phyloP scores from a whole-genome alignment of 495 filamentous ascomycete species.

The Penicillium soppii region DNA sequence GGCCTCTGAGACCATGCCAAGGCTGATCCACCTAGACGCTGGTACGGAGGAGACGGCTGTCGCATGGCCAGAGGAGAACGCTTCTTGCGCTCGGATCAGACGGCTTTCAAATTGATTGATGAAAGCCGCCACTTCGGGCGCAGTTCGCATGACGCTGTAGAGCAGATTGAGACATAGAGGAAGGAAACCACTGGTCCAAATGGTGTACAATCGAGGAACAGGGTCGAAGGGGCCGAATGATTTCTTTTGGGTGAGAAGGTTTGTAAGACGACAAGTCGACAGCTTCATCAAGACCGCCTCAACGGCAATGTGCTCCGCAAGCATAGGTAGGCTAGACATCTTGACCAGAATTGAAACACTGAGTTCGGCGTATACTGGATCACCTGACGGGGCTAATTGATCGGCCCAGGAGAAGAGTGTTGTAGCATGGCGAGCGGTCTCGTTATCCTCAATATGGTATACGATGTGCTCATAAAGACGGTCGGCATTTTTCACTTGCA shows the following conservation, averaged over 20 bases:
- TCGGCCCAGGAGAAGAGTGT: slow-evolving; percentile 95
- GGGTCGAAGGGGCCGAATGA: slow-evolving; percentile 69
- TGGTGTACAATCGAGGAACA: slow-evolving; percentile 61
- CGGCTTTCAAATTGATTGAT: slow-evolving; percentile 81
- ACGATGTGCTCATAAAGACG: slow-evolving; percentile 59
- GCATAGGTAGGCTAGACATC: slow-evolving; percentile 72
- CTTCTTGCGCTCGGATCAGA: slow-evolving; percentile 59
- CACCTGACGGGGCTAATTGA: slow-evolving; percentile 63
- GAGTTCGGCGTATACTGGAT: slow-evolving; percentile 93
- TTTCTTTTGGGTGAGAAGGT: slow-evolving; percentile 64
- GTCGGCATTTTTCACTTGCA: slow-evolving; percentile 59
- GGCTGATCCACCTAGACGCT: slow-evolving; percentile 54
- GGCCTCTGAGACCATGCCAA: slow-evolving; percentile 70
- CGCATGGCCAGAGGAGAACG: slow-evolving; percentile 53
- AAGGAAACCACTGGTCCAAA: slow-evolving; percentile 86
- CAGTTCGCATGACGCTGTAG: slow-evolving; percentile 72
- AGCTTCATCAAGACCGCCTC: slow-evolving; percentile 78
- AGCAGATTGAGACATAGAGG: slow-evolving; percentile 91
- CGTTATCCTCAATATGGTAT: slow-evolving; percentile 60
- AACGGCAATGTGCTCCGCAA: slow-evolving; percentile 86
- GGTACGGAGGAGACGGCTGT: slow-evolving; percentile 31
- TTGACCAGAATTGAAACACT: slow-evolving; percentile 85
- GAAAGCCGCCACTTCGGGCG: slow-evolving; percentile 80
- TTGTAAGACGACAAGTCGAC: slow-evolving; percentile 70
- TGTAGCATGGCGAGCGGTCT: slow-evolving; percentile 73